Base-by-base conservation (phyloP, 106 monocot species). In the Gastrodia elata region DNA sequence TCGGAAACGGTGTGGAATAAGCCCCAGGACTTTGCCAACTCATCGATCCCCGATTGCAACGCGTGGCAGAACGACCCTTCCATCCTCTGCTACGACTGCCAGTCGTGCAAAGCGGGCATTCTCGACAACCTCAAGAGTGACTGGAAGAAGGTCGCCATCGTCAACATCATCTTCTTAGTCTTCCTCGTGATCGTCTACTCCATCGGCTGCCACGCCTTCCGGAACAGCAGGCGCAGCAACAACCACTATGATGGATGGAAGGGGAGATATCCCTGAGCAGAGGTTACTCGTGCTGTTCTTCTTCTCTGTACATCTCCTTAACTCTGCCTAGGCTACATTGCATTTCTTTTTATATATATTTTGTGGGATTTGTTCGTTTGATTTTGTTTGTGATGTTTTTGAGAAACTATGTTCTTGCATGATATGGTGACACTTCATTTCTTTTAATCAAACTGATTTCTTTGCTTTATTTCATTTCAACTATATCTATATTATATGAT, bases 141-240 rank as follows among this genome's bases (percentile, higher is more conserved):
- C 64, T 90, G 90, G 86, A 90, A 90, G 79, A 90, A 90, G 86
- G 80, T 90, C 15, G 84, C 87, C 2, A 68, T 84, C 3, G 42
- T 82, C 3, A 87, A 90, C 57, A 74, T 87, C 68, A 59, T 84
- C 44, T 77, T 90, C 70, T 82, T 90, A 28, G 67, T 87, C 38
- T 80, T 82, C 35, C 80, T 90, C 35, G 64, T 90, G 27, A 52
- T 87, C 1, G 82, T 90, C 71, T 90, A 87, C 84, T 82, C 90
- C 0, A 39, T 84, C 6, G 86, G 87, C 0, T 87, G 90, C 74
- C 87, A 84, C 37, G 90, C 90, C n/a, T 87, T 84, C 78, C 72
- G 84, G 73, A 90, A 90, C 73, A 83, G 80, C 52, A 81, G 89
- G 68, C 25, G 34, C 3, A 86, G 82, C 61, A 82, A 84, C 65